A percentile compares a stretch with the other conserved stretches of the same genome.
Conservation (phyloP, 306 rosid species). For the Quercus wislizeni region DNA sequence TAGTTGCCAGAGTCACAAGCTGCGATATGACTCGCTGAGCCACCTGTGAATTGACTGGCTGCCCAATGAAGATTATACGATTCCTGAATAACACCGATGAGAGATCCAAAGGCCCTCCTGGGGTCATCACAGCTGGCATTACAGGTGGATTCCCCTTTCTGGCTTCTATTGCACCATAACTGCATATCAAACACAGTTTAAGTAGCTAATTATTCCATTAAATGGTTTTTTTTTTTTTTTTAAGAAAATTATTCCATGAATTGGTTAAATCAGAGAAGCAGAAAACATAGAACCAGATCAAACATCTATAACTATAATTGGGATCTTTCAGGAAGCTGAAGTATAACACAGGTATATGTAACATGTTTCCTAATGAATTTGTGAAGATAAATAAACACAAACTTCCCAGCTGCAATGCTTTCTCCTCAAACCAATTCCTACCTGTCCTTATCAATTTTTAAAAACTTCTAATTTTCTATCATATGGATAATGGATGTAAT, state of each 20-base stretch:
- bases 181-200: constrained; percentile 31
- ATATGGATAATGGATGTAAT: not conserved
- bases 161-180: constrained; percentile 74
- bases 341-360: not conserved
- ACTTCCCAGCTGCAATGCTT: constrained; percentile 1
- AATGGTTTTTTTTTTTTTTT: not conserved
- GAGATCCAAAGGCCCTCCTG: constrained; percentile 87
- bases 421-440: not conserved
- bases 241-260: not conserved
- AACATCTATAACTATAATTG: not conserved
- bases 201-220: constrained; percentile 12
- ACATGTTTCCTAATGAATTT: not conserved
- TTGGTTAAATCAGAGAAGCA: not conserved
- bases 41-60: constrained; percentile 75
- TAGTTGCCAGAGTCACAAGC: constrained; percentile 88
- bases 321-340: constrained; percentile 7
- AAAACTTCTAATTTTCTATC: not conserved
- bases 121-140: constrained; percentile 93
- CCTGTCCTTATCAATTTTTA: not conserved
- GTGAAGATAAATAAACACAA: not conserved
- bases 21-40: constrained; percentile 97
- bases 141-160: constrained; percentile 70
- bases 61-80: constrained; percentile 91
- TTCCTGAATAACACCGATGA: constrained; percentile 82
- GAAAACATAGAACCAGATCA: not conserved